phyloP scores from a whole-genome alignment of 2,329 filamentous ascomycete species.

The Penicillium sp. region DNA sequence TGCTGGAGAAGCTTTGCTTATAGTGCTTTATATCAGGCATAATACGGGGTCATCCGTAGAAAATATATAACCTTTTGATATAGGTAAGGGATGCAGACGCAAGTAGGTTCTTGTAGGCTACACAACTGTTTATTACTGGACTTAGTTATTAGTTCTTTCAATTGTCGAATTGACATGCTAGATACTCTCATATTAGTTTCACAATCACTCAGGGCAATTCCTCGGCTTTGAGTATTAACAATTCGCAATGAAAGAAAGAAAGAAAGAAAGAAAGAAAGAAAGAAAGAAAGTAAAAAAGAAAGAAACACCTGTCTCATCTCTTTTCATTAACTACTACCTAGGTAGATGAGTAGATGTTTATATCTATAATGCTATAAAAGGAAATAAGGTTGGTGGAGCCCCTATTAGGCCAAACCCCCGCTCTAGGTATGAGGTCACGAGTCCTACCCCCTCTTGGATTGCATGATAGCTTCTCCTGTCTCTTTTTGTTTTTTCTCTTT shows the following conservation, averaged over 20 bases:
- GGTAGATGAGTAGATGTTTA: not conserved
- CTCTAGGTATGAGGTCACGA: constrained; percentile 22
- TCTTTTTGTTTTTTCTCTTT: not conserved
- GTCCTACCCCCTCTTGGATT: constrained; percentile 8
- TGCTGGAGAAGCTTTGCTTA: not conserved
- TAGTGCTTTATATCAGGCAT: not conserved
- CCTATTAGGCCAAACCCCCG: constrained; percentile 9
- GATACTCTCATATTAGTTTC: not conserved
- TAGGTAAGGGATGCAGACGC: fast-evolving
- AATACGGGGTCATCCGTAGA: not conserved
- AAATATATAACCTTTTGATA: not conserved
- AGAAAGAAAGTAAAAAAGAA: too few species aligned
- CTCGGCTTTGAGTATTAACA: not conserved
- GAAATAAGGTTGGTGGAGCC: constrained; percentile 3
- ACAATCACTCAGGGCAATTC: too few species aligned
- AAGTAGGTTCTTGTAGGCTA: not conserved
- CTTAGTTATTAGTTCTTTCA: not conserved
- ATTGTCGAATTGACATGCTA: not conserved
- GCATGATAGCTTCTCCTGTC: not conserved
- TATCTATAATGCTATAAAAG: not conserved
- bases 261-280: too few species aligned
- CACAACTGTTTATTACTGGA: too few species aligned
- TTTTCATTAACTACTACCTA: not conserved
- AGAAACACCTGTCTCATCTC: not conserved
- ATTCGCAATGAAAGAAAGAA: not conserved